phyloP scores from a whole-genome alignment of 257 asterid species.

The Jaltomata sinuosa region DNA sequence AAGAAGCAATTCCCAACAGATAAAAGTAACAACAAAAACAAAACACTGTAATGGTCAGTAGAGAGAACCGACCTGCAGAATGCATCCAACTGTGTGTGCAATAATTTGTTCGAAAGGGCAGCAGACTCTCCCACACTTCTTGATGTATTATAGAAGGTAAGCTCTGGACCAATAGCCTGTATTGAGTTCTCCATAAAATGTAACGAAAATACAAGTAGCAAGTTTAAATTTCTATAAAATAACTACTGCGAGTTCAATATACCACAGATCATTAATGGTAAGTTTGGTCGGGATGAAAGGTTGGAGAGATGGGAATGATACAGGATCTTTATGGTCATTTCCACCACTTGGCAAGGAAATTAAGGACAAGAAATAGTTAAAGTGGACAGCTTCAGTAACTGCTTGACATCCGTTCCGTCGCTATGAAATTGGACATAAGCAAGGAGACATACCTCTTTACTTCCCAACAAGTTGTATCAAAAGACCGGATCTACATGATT shows the following conservation, averaged over 20 bases:
- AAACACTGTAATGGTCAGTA: not conserved
- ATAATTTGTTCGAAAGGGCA: constrained; percentile 65
- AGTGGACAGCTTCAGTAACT: not conserved
- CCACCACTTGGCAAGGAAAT: not conserved
- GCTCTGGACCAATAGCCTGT: constrained; percentile 98
- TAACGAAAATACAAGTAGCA: constrained; percentile 4
- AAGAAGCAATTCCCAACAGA: not conserved
- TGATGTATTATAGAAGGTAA: constrained; percentile 81
- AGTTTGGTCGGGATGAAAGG: not conserved
- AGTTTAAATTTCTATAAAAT: not conserved
- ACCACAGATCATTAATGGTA: not conserved
- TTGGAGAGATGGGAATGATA: not conserved
- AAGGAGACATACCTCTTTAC: not conserved
- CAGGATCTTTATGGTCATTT: not conserved
- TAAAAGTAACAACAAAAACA: not conserved
- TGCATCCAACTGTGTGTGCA: constrained; percentile 89
- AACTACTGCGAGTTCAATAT: not conserved
- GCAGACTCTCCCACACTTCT: constrained; percentile 43
- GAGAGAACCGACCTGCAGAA: constrained; percentile 63
- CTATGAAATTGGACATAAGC: not conserved
- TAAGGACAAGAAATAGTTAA: not conserved
- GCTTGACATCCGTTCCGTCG: not conserved
- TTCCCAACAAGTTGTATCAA: not conserved
- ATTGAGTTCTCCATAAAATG: constrained; percentile 10
- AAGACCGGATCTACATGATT: not conserved